Conservation (phyloP, 108 stramenopile genomes). For the Aurantiochytrium sp. region DNA sequence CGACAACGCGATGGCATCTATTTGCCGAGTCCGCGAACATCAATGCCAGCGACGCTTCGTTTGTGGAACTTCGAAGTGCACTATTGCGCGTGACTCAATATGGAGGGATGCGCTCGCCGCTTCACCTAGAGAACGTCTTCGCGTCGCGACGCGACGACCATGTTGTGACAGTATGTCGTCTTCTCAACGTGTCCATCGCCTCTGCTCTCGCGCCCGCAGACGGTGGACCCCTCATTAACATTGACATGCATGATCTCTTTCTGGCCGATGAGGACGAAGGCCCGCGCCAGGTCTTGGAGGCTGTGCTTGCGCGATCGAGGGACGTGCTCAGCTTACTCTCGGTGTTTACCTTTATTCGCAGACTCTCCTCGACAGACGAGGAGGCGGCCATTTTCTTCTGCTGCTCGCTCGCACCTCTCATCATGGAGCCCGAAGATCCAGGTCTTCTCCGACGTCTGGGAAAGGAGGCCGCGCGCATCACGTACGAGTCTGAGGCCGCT, state of each 20-base stretch:
- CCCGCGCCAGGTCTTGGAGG: neutral
- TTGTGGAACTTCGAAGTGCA: neutral
- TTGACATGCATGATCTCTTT: neutral
- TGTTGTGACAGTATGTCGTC: neutral
- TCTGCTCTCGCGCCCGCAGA: neutral
- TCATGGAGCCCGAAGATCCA: neutral
- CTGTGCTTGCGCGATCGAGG: neutral
- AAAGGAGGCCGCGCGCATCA: neutral
- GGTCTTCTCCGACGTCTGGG: neutral
- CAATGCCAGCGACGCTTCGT: neutral
- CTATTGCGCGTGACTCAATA: neutral
- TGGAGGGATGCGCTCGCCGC: neutral
- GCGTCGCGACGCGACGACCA: neutral
- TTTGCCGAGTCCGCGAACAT: no score
- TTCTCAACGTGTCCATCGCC: neutral
- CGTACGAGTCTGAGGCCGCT: neutral
- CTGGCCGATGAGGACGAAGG: neutral
- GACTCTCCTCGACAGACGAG: neutral
- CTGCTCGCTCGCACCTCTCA: neutral
- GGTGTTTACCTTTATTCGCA: neutral
- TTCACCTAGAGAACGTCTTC: neutral
- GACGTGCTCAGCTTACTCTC: neutral
- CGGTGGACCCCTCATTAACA: neutral
- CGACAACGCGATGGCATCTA: no score
- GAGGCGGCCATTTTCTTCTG: neutral